Conservation (phyloP, 1,284 basidiomycete genomes). For the Ganoderma resinaceum region DNA sequence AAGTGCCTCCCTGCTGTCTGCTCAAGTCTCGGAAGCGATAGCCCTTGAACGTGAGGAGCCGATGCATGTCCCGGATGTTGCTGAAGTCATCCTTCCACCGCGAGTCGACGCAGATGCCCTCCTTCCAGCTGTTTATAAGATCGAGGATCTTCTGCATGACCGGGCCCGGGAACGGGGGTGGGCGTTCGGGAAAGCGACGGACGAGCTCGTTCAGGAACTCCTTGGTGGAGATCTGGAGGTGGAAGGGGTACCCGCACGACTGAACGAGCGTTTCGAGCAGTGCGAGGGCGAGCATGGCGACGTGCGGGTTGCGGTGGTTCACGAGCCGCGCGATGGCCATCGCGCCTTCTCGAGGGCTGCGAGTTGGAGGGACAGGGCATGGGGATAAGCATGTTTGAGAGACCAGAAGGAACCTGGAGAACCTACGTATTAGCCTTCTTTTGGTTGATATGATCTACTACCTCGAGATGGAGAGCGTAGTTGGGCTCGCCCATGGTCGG, state of each 20-base stretch:
- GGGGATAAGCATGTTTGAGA: slow-evolving; percentile 8
- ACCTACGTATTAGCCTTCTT: slow-evolving; percentile 97
- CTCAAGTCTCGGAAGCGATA: slow-evolving; percentile 86
- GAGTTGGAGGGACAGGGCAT: slow-evolving; percentile 12
- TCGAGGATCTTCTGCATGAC: slow-evolving; percentile 96
- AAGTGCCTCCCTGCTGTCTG: slow-evolving; percentile 45
- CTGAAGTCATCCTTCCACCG: slow-evolving; percentile 97
- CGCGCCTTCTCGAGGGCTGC: slow-evolving; percentile 87
- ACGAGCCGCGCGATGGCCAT: slow-evolving; percentile 84
- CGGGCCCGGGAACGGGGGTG: slow-evolving; percentile 92
- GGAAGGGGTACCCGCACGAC: slow-evolving; percentile 95
- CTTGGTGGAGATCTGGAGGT: slow-evolving; percentile 98
- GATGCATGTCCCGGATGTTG: slow-evolving; percentile 98
- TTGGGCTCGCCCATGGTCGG: slow-evolving; percentile 89
- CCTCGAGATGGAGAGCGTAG: slow-evolving; percentile 91
- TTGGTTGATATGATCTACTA: slow-evolving; percentile 91
- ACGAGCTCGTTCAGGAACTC: slow-evolving; percentile 99
- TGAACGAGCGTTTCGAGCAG: slow-evolving; percentile 95
- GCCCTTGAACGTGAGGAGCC: slow-evolving; percentile 94
- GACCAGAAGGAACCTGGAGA: neutral
- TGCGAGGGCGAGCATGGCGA: slow-evolving; percentile 83
- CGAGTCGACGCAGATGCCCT: slow-evolving; percentile 88
- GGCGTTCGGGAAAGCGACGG: slow-evolving; percentile 95
- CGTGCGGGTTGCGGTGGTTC: slow-evolving; percentile 91
- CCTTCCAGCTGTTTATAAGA: slow-evolving; percentile 95